Conservation (phyloP, 2,329 filamentous ascomycete genomes). For the Trichoderma pleuroti region DNA sequence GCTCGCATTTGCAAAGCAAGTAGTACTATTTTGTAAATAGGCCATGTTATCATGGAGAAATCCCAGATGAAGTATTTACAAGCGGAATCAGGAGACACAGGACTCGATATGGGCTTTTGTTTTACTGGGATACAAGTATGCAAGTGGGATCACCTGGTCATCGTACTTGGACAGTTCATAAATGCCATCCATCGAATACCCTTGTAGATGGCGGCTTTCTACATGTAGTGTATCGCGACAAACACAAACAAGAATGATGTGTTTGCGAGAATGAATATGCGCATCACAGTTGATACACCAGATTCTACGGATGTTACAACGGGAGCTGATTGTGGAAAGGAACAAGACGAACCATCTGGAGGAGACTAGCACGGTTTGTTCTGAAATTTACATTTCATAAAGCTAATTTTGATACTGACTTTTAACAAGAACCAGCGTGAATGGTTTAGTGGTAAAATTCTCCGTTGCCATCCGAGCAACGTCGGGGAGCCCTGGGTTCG, state of each 20-base stretch:
- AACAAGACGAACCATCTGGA: not conserved
- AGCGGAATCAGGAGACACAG: not conserved
- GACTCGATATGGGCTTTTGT: not conserved
- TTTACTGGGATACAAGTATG: not conserved
- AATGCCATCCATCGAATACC: not conserved
- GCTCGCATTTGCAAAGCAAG: not conserved
- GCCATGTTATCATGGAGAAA: not conserved
- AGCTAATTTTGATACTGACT: rapidly evolving
- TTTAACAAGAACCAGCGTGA: conserved; percentile 18
- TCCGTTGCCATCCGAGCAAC: conserved; percentile 32
- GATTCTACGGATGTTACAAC: not conserved
- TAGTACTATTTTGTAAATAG: not conserved
- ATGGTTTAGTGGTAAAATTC: conserved; percentile 32
- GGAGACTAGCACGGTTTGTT: not conserved
- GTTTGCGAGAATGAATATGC: not conserved
- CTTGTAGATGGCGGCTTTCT: not conserved
- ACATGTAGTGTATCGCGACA: not conserved
- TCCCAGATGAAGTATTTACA: not conserved
- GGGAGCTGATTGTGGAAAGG: not conserved
- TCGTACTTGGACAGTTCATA: not conserved
- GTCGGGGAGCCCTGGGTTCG: conserved; percentile 35
- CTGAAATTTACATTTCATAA: not conserved
- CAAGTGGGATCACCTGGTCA: not conserved
- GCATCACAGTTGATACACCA: not conserved
- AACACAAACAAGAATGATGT: not conserved